Evolutionary conservation across 768 basidiomycete species (phyloP), one percentile per base, ranked within the genome.

Genomic region (Termitomyces sp.): DNA sequence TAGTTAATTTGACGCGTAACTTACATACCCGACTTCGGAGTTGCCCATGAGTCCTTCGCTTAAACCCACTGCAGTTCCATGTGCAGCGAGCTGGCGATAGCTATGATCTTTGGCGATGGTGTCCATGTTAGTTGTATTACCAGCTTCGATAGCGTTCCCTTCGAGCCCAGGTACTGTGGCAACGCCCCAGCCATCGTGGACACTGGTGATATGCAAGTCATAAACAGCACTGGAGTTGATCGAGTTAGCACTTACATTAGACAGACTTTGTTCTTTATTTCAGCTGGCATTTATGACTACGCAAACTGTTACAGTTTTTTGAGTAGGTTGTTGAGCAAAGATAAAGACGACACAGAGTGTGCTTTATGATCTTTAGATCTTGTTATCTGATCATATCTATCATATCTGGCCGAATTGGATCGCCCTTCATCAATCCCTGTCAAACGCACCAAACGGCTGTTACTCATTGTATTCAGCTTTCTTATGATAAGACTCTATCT

Each of bases 101-200:
- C 84, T 82, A 71, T 95, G 83, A 5, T 87, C 80, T 67, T 89
- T 81, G 5, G 87, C 86, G 67, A 98, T 89, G 46, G 78, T 81
- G 72, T 95, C 92, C 95, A 98, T 97, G 75, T 89, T 86, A 10
- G 84, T 87, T 58, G 95, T 96, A 49, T 81, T 81, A 8, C 83
- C 95, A 10, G 89, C 90, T 55, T 86, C 84, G 72, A 98, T 93
- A 53, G 95, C 95, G 68, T 96, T 87, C 48, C 95, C 95, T 68
- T 93, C 87, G 59, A 82, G 82, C 36, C 88, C 89, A 38, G 81
- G 73, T 62, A 83, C 71, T 12, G 77, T 75, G 16, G 89, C 82
- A 65, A 95, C 79, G 57, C 95, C 95, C 95, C 95, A 98, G 26
- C 95, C 95, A 78, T 98, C 95, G 79, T 98, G 95, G 36, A 98